Base-by-base conservation (phyloP, 768 basidiomycete genomes). In the Mycena vulgaris region DNA sequence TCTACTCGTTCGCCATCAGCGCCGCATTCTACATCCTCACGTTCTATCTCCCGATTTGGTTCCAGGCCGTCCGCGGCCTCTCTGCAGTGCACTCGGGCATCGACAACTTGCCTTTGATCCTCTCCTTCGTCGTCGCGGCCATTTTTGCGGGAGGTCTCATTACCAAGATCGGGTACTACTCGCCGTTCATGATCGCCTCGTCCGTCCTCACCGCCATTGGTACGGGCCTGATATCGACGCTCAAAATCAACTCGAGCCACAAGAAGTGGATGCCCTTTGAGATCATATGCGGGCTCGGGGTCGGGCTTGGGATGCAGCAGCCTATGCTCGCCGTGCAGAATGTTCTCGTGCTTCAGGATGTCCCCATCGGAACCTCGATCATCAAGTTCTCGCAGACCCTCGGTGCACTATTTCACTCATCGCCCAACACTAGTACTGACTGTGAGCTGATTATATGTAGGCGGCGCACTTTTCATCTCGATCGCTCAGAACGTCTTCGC, bases 61-160 rank as follows among this genome's bases (percentile, higher is more conserved):
- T 77, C 69, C 85, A 86, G 70, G 84, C 82, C 0, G 80, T 80
- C 75, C 81, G 80, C 42, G 81, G 78, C 19, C 76, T 74, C 16
- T 77, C 79, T 9, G 81, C 87, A 0, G 72, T 83, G 21, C 40
- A 63, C 14, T 82, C 84, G 0, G 84, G 76, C n/a, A 69, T 77
- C 60, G 68, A 82, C 45, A 67, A 79, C 21, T 80, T 89, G 51
- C 72, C 82, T 1, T 52, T 83, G 49, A 78, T 82, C 9, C 76
- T 84, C 63, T 72, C 82, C 17, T 75, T 84, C 33, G 84, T 86
- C 0, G 81, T 84, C 2, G 57, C 78, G 16, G 80, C 84, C 2
- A 77, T 89, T 37, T 17, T 86, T 16, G 74, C 75, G 1, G 87
- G 86, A 35, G 82, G 27, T 72, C 25, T 78, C 0, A 81, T 87